Conservation (phyloP, 257 asterid species). For the Solanum dulcamara region DNA sequence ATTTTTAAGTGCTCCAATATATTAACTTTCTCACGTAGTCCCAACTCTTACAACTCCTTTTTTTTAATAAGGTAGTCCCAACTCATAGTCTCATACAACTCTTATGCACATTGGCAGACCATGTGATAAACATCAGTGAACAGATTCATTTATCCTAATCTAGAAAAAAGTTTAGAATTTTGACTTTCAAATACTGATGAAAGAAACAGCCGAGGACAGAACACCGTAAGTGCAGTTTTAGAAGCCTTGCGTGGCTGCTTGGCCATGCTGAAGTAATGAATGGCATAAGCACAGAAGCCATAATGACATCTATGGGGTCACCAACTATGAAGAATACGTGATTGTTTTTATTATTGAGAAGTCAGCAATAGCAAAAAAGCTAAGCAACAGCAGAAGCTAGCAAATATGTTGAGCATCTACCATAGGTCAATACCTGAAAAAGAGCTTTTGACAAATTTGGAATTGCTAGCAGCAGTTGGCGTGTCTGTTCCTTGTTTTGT, state of each 20-base stretch:
- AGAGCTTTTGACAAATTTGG: conserved; percentile 77
- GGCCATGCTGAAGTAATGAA: neutral
- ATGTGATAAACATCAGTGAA: neutral
- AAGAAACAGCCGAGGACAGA: neutral
- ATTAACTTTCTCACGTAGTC: neutral
- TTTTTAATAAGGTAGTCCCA: neutral
- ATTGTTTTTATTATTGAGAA: neutral
- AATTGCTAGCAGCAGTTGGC: conserved; percentile 47
- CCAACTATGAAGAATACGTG: conserved; percentile 1
- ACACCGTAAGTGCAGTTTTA: neutral
- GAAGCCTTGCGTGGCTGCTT: neutral
- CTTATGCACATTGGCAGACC: neutral
- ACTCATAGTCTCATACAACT: neutral
- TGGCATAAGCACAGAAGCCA: neutral
- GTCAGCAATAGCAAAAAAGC: neutral
- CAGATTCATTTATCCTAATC: neutral
- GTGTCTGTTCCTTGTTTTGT: conserved; percentile 74
- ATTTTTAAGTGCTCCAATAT: neutral
- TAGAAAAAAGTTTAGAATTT: neutral
- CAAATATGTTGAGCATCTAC: neutral
- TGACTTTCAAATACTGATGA: neutral
- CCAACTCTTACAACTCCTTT: neutral
- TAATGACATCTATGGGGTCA: neutral
- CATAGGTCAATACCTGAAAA: conserved; percentile 52
- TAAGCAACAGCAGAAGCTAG: neutral